phyloP scores from a whole-genome alignment of 2,329 filamentous ascomycete species.

The Stagonosporopsis vannaccii region DNA sequence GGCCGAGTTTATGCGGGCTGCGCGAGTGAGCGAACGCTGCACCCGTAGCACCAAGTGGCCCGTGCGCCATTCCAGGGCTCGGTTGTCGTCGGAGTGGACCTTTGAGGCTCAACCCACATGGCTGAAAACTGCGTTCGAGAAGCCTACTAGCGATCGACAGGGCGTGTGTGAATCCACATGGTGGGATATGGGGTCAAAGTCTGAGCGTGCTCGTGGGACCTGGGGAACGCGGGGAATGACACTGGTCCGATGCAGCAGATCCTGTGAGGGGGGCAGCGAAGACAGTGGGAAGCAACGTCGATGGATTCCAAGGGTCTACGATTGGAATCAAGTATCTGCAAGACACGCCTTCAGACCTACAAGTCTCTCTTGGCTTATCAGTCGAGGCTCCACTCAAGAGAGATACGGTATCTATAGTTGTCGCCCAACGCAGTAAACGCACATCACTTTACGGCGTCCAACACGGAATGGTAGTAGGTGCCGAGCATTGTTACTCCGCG shows the following conservation, averaged over 20 bases:
- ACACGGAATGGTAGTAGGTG: neutral
- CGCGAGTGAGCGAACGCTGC: neutral
- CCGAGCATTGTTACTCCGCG: conserved; percentile 6
- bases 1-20: conserved; percentile 15
- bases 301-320: neutral
- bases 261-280: neutral
- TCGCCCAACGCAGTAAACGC: neutral
- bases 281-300: neutral
- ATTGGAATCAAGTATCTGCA: conserved; percentile 8
- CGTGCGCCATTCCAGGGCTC: conserved; percentile 3
- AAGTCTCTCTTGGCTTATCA: conserved; percentile 15
- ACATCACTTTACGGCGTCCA: conserved; percentile 2
- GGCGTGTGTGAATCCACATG: neutral
- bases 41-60: conserved; percentile 1
- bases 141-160: conserved; percentile 8
- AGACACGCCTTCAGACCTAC: conserved; percentile 4
- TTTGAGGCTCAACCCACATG: conserved; percentile 16
- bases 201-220: conserved; percentile 1
- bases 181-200: conserved; percentile 8
- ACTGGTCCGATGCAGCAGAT: neutral
- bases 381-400: neutral
- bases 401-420: conserved; percentile 12
- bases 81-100: conserved; percentile 7
- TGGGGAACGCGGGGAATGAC: conserved; percentile 16
- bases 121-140: conserved; percentile 11